Percentiles rank a stretch among this genome's conserved stretches.
Conservation (phyloP, 192 early-diverging fungal genomes). For the Podila epicladia region DNA sequence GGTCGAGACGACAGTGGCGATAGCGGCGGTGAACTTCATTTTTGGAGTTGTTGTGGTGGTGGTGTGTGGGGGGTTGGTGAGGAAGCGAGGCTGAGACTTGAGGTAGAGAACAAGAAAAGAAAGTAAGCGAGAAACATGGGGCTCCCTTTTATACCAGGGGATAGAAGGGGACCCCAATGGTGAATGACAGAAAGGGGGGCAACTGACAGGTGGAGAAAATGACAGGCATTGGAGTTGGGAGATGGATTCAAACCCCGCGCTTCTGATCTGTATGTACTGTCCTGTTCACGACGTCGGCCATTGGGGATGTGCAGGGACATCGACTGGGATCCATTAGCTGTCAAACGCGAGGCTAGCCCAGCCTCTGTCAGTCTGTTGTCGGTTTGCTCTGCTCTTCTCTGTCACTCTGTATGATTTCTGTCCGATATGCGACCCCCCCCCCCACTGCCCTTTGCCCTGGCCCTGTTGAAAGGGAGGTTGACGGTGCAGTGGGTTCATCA, state of each 20-base stretch:
- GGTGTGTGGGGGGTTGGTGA: background rate
- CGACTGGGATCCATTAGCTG: background rate
- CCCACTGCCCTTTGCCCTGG: too few relatives aligned
- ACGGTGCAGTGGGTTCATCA: too few relatives aligned
- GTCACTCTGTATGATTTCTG: too few relatives aligned
- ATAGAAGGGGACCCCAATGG: too few relatives aligned
- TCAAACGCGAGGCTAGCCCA: background rate
- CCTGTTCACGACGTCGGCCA: background rate
- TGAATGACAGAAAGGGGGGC: too few relatives aligned
- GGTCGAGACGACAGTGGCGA: conserved; percentile 25
- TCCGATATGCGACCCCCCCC: background rate
- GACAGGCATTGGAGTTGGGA: too few relatives aligned
- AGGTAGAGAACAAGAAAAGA: conserved; percentile 1
- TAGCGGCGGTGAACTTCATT: conserved; percentile 39
- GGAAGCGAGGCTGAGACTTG: background rate
- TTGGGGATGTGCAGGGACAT: background rate
- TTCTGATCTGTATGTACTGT: too few relatives aligned
- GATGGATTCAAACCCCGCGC: too few relatives aligned
- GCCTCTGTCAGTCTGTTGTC: background rate
- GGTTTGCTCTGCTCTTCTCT: background rate
- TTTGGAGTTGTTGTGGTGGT: background rate
- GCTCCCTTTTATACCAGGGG: background rate
- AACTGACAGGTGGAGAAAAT: background rate
- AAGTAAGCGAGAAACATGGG: background rate
- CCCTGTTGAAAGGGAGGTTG: too few relatives aligned